A percentile compares a stretch with the other conserved stretches of the same genome.
Evolutionary conservation across 1,284 basidiomycete genomes (phyloP).

Genomic region (Pseudozyma tsukubaensis): DNA sequence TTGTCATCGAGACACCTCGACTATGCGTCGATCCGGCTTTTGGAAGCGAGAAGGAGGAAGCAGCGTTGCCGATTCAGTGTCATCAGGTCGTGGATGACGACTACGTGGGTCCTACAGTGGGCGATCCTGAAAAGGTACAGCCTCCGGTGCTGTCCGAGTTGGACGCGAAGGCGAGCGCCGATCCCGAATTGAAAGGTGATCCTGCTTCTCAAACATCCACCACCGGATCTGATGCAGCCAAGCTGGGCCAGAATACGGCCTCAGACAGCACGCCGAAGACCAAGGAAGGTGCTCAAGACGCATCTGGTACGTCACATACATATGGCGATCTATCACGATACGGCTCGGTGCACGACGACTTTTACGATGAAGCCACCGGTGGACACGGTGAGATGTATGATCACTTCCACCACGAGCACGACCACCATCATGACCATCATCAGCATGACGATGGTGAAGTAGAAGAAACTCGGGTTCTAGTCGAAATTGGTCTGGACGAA

Average conservation of each 20-base stretch:
- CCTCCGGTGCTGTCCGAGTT: conserved; percentile 10
- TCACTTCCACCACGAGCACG: conserved; percentile 7
- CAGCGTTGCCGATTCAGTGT: conserved; percentile 30
- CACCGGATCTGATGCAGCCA: no score
- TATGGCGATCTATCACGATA: conserved; percentile 45
- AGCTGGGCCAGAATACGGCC: no score
- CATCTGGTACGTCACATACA: conserved; percentile 31
- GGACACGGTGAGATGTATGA: conserved; percentile 28
- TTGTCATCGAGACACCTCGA: conserved; percentile 50
- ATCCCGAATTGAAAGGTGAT: neutral
- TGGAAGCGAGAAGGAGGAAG: conserved; percentile 45
- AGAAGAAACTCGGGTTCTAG: conserved; percentile 15
- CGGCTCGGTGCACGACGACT: conserved; percentile 48
- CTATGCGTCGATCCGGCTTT: conserved; percentile 48
- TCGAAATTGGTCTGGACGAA: conserved; percentile 31
- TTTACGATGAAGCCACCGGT: conserved; percentile 43
- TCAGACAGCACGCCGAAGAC: neutral
- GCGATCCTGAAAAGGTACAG: conserved; percentile 20
- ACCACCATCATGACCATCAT: conserved; percentile 12
- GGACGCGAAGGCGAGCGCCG: neutral
- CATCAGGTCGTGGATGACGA: conserved; percentile 39
- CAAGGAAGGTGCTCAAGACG: neutral
- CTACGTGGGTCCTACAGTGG: conserved; percentile 28
- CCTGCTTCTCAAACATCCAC: no score
- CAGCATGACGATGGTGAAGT: conserved; percentile 3